A percentile compares a stretch with the other conserved stretches of the same genome.
Conservation (phyloP, 2,329 filamentous ascomycete genomes). For the Talaromyces sp. region DNA sequence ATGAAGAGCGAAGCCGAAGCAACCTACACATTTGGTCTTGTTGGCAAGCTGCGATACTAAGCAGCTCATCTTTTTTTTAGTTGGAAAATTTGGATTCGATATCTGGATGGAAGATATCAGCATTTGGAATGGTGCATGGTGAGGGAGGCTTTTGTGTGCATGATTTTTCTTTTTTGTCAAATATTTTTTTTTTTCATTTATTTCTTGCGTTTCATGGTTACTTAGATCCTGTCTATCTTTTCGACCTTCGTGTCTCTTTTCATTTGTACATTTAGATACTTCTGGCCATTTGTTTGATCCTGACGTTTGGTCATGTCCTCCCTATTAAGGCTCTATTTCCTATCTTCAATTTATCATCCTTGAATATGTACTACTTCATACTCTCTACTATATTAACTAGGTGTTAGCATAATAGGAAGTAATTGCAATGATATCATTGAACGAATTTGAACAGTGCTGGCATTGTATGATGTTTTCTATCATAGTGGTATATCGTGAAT, state of each 20-base stretch:
- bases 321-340: neutral
- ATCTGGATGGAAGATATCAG: constrained; percentile 1
- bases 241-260: constrained; percentile 8
- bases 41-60: constrained; percentile 56
- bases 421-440: too few species aligned
- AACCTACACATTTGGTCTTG: constrained; percentile 58
- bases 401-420: too few species aligned
- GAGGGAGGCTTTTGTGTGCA: neutral
- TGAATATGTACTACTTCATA: too few species aligned
- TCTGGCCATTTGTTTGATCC: constrained; percentile 5
- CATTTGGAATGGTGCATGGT: constrained; percentile 15
- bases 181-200: constrained; percentile 1
- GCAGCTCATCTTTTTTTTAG: too few species aligned
- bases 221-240: constrained; percentile 16
- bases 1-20: constrained; percentile 58
- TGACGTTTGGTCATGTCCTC: constrained; percentile 11
- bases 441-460: too few species aligned
- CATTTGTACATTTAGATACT: constrained; percentile 25
- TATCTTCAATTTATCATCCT: neutral
- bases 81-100: too few species aligned
- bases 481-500: too few species aligned
- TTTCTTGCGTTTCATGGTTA: constrained; percentile 1
- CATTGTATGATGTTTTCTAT: too few species aligned
- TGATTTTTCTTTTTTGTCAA: neutral
- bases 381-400: too few species aligned